These are phyloP conservation scores for Ceratobasidium theobromae DNA, from an alignment of 1,284 basidiomycete genomes.

Conservation along the genomic window DNA sequence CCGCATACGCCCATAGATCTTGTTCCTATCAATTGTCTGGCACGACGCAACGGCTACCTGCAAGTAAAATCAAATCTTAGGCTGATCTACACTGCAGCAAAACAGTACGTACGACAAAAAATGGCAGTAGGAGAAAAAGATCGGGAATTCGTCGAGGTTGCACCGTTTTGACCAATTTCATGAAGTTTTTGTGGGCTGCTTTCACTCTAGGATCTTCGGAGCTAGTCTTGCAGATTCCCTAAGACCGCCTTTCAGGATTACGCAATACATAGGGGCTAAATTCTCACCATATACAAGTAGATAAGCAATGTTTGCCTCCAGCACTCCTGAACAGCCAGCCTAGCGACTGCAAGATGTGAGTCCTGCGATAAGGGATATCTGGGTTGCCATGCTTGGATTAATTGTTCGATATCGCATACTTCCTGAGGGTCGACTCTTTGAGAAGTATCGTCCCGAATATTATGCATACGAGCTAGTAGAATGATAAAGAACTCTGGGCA, in stretches of 20 bases:
- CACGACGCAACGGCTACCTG: conserved; percentile 10
- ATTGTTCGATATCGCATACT: background rate
- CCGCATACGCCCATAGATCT: background rate
- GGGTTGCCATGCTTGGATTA: conserved; percentile 8
- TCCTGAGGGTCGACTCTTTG: background rate
- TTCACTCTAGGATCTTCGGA: background rate
- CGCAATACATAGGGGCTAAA: background rate
- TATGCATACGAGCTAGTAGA: conserved; percentile 16
- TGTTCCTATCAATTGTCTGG: background rate
- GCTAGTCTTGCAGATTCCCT: background rate
- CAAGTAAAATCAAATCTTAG: background rate
- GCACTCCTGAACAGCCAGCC: conserved; percentile 4
- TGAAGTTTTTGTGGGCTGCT: background rate
- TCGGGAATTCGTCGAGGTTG: conserved; percentile 2
- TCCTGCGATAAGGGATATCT: background rate
- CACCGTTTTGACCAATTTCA: background rate
- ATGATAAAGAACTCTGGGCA: background rate
- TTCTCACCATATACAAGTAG: conserved; percentile 11
- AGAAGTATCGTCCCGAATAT: background rate
- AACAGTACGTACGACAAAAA: background rate
- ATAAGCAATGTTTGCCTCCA: conserved; percentile 24
- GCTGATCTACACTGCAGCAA: background rate
- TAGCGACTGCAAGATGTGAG: conserved; percentile 6
- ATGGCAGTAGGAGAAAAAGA: conserved; percentile 4
- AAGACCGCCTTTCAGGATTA: background rate